These are phyloP conservation scores for Vigna unguiculata DNA, from an alignment of 306 rosid species.

Conservation along the genomic window DNA sequence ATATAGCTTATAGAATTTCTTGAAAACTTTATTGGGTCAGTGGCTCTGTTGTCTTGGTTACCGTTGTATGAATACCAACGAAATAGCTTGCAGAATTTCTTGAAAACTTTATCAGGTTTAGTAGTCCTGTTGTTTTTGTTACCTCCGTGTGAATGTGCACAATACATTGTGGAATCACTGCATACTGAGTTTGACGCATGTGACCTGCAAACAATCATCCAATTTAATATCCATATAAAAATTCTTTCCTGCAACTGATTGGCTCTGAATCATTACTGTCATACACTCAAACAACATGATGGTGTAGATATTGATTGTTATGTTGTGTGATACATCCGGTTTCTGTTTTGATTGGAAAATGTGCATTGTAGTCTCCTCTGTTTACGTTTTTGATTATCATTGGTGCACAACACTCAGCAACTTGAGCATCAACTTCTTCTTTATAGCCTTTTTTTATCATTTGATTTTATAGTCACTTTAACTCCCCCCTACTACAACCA, in stretches of 20 bases:
- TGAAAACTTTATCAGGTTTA: neutral
- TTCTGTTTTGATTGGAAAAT: too few relatives aligned
- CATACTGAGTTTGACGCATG: neutral
- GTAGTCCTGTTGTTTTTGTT: neutral
- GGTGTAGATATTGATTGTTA: too few relatives aligned
- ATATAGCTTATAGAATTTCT: slow-evolving; percentile 3
- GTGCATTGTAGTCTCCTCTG: too few relatives aligned
- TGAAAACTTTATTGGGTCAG: neutral
- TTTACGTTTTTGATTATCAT: too few relatives aligned
- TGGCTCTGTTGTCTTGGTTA: neutral
- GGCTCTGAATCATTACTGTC: too few relatives aligned
- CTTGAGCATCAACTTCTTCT: too few relatives aligned
- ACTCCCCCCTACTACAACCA: too few relatives aligned
- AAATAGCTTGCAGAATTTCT: slow-evolving; percentile 3
- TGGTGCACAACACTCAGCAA: too few relatives aligned
- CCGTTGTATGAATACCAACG: neutral
- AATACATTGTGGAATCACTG: neutral
- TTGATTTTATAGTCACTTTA: too few relatives aligned
- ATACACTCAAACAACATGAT: too few relatives aligned
- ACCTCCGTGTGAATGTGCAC: neutral
- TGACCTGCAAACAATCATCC: neutral
- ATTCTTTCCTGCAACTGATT: neutral
- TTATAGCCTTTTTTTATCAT: too few relatives aligned
- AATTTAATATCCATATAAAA: neutral
- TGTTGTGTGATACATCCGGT: too few relatives aligned